Conservation (phyloP, 345 rosid genomes). For the Rhodamnia argentea region DNA sequence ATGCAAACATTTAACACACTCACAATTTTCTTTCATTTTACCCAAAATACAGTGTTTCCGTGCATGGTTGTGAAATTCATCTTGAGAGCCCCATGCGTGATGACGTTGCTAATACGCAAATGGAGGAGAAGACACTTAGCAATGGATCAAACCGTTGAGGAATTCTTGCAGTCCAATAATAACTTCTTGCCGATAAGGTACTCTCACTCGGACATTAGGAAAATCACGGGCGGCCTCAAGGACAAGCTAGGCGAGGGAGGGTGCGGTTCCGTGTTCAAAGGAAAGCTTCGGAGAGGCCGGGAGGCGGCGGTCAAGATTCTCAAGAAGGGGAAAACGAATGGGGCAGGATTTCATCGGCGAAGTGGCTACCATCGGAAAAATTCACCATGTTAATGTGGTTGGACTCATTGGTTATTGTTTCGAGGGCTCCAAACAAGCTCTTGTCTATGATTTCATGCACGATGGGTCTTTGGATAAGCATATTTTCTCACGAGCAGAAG, state of each 20-base stretch:
- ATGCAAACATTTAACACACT: neutral
- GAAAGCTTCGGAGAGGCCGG: neutral
- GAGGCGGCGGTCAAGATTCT: neutral
- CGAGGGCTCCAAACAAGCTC: neutral
- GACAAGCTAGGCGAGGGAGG: neutral
- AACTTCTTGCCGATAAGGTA: neutral
- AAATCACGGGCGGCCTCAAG: rapidly evolving
- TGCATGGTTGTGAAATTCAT: neutral
- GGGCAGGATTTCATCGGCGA: neutral
- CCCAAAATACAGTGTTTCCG: neutral
- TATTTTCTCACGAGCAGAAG: neutral
- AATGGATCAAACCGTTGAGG: neutral
- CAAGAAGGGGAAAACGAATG: rapidly evolving
- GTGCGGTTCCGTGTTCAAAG: neutral
- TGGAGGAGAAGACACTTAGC: neutral
- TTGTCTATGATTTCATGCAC: neutral
- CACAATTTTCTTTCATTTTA: too few relatives aligned
- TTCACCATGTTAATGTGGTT: neutral
- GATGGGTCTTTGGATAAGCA: neutral
- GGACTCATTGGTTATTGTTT: neutral
- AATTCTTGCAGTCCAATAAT: neutral
- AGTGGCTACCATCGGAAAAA: neutral
- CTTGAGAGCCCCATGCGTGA: neutral
- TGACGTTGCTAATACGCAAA: neutral
- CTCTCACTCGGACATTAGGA: neutral